phyloP scores from a whole-genome alignment of 83 land plant species.

The Diphasiastrum complanatum region DNA sequence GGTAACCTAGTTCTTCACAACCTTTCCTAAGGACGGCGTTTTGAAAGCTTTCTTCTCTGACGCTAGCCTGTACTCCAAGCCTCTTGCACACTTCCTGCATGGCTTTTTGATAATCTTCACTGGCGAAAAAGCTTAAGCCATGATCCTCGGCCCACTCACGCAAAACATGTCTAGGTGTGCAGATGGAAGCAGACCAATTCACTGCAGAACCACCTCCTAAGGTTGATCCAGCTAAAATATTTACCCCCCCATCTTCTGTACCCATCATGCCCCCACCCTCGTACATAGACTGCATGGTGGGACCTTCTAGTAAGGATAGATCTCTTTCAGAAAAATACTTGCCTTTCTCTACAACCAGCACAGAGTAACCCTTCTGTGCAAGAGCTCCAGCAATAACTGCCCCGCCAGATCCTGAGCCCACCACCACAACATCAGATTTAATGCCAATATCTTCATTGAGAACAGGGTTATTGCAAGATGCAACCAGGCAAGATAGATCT shows the following conservation, averaged over 20 bases:
- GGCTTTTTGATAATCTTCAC: slow-evolving; percentile 44
- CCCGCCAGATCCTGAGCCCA: slow-evolving; percentile 72
- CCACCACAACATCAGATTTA: slow-evolving; percentile 52
- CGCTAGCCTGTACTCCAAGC: slow-evolving; percentile 49
- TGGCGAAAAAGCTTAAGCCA: slow-evolving; percentile 49
- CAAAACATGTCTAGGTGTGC: slow-evolving; percentile 61
- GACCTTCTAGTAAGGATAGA: slow-evolving; percentile 52
- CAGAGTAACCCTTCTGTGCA: slow-evolving; percentile 52
- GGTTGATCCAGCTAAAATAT: slow-evolving; percentile 61
- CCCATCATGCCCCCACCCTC: slow-evolving; percentile 55
- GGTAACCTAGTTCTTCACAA: slow-evolving; percentile 47
- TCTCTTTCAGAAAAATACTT: slow-evolving; percentile 35
- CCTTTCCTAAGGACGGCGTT: slow-evolving; percentile 54
- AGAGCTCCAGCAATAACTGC: slow-evolving; percentile 55
- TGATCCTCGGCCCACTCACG: slow-evolving; percentile 60
- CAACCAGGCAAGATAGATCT: slow-evolving; percentile 4
- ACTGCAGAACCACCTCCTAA: slow-evolving; percentile 93
- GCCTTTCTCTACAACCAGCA: slow-evolving; percentile 61
- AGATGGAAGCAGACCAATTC: slow-evolving; percentile 83
- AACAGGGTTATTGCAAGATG: neutral
- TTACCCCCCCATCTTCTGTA: slow-evolving; percentile 41
- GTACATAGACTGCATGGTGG: slow-evolving; percentile 40
- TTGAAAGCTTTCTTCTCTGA: slow-evolving; percentile 45
- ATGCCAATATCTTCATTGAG: slow-evolving; percentile 26
- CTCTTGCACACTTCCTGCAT: slow-evolving; percentile 58